These are phyloP conservation scores for Moricandia arvensis DNA, from an alignment of 345 rosid genomes.

Conservation along the genomic window DNA sequence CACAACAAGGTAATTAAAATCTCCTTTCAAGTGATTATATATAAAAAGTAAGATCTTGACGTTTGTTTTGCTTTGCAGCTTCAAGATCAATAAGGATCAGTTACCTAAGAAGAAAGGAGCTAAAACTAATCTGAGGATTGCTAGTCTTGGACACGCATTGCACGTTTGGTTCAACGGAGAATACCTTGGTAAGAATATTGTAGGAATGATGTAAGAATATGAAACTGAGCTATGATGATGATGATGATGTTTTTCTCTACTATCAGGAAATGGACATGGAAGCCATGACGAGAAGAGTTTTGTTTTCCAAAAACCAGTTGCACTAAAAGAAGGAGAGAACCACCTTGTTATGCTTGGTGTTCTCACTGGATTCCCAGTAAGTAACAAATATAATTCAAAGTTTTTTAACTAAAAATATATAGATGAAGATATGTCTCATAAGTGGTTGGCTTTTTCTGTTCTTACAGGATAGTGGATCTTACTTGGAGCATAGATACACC, in stretches of 20 bases:
- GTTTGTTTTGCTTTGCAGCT: slow-evolving; percentile 37
- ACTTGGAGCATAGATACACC: slow-evolving; percentile 82
- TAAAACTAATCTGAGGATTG: slow-evolving; percentile 54
- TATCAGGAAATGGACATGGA: slow-evolving; percentile 70
- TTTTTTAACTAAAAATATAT: not conserved
- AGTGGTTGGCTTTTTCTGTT: not conserved
- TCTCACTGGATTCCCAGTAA: slow-evolving; percentile 74
- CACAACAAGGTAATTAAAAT: slow-evolving; percentile 58
- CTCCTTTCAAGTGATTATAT: not conserved
- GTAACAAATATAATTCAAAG: slow-evolving; percentile 6
- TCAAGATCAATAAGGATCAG: slow-evolving; percentile 44
- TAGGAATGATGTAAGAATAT: not conserved
- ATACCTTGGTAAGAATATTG: slow-evolving; percentile 52
- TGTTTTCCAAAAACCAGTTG: slow-evolving; percentile 52
- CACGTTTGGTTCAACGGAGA: slow-evolving; percentile 69
- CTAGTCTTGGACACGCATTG: slow-evolving; percentile 86
- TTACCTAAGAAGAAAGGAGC: slow-evolving; percentile 47
- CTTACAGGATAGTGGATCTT: slow-evolving; percentile 86
- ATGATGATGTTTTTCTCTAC: not conserved
- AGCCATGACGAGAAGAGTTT: slow-evolving; percentile 86
- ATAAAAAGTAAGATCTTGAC: not conserved
- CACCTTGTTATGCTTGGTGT: slow-evolving; percentile 50
- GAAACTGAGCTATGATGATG: not conserved
- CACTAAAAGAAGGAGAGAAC: slow-evolving; percentile 54
- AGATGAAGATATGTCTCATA: not conserved